A percentile compares a stretch with the other conserved stretches of the same genome.
Evolutionary conservation across 139 green algal species (phyloP).

Genomic region (Tetraselmis striata): DNA sequence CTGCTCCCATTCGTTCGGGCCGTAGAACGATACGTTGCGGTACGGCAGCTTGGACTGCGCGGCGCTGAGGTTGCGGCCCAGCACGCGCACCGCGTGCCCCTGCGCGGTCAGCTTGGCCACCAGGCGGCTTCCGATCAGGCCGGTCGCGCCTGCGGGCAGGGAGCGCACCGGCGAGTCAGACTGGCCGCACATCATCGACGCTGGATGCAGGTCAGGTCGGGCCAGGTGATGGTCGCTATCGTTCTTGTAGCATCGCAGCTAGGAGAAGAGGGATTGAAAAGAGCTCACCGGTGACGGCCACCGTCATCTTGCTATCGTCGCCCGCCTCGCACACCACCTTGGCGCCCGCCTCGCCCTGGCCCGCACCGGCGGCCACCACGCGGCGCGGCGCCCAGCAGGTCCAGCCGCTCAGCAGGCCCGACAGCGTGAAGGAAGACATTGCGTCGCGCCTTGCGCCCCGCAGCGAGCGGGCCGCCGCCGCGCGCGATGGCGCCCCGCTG

Average conservation of each 20-base stretch:
- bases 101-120: slow-evolving; percentile 47
- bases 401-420: not conserved
- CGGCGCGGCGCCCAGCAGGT: not conserved
- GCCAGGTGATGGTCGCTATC: too few relatives aligned
- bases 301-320: not conserved
- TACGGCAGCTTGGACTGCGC: slow-evolving; percentile 65
- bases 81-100: slow-evolving; percentile 46
- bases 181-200: too few relatives aligned
- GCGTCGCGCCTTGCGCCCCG: not conserved
- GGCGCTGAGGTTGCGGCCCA: slow-evolving; percentile 44
- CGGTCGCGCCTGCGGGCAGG: slow-evolving; percentile 77
- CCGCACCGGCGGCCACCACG: too few relatives aligned
- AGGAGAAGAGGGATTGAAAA: too few relatives aligned
- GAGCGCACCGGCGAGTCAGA: too few relatives aligned
- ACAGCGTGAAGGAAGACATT: not conserved
- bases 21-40: slow-evolving; percentile 55
- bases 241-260: too few relatives aligned
- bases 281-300: not conserved
- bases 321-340: too few relatives aligned
- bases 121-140: slow-evolving; percentile 76
- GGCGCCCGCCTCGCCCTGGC: too few relatives aligned
- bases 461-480: not conserved
- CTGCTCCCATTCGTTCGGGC: slow-evolving; percentile 40
- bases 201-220: too few relatives aligned
- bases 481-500: not conserved